A percentile compares a stretch with the other conserved stretches of the same genome.
phyloP scores from a whole-genome alignment of 176 grass and related monocot species.

The Thalia dealbata region DNA sequence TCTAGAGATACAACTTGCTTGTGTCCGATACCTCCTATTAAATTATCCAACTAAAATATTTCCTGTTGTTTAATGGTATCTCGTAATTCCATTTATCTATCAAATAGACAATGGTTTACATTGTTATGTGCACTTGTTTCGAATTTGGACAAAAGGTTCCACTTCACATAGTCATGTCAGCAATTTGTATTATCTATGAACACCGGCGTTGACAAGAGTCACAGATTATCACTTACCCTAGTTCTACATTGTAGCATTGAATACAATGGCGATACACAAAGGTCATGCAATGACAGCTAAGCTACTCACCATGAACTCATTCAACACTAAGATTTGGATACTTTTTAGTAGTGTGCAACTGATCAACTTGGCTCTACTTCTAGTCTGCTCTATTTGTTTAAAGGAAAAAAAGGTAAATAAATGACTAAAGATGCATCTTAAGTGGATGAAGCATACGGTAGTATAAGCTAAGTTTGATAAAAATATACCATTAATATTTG shows the following conservation, averaged over 20 bases:
- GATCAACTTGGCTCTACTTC: not conserved
- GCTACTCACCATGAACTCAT: not conserved
- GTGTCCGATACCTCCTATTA: not conserved
- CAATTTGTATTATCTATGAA: not conserved
- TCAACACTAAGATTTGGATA: no score
- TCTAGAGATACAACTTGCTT: not conserved
- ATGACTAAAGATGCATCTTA: not conserved
- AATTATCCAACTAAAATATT: not conserved
- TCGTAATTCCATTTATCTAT: not conserved
- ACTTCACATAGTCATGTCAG: not conserved
- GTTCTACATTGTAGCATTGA: not conserved
- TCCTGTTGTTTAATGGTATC: not conserved
- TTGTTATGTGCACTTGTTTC: not conserved
- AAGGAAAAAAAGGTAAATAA: not conserved
- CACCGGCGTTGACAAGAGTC: not conserved
- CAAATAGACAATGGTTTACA: not conserved
- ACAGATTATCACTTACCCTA: not conserved
- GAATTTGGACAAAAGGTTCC: not conserved
- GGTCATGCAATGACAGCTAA: not conserved
- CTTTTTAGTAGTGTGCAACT: not conserved
- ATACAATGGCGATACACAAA: not conserved
- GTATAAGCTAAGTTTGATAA: not conserved
- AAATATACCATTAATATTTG: no score
- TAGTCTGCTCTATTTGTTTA: not conserved
- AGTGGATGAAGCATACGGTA: not conserved